These are phyloP conservation scores for Mortierella sp. DNA, from an alignment of 371 early-diverging fungal species.

Conservation along the genomic window DNA sequence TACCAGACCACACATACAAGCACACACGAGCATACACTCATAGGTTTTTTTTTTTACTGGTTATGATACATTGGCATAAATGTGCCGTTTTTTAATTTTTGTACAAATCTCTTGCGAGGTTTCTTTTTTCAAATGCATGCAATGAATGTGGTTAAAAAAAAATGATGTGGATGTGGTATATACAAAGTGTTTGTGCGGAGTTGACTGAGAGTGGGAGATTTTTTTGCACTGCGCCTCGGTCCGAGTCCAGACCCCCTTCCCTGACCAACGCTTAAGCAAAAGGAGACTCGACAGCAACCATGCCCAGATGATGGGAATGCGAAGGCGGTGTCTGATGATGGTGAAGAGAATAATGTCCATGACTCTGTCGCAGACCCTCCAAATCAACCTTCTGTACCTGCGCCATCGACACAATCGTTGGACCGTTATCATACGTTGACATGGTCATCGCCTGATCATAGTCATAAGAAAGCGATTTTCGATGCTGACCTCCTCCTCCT, in stretches of 20 bases:
- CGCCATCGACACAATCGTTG: conserved; percentile 37
- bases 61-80: conserved; percentile 4
- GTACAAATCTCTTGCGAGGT: background rate
- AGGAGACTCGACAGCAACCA: conserved; percentile 39
- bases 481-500: background rate
- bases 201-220: background rate
- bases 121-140: background rate
- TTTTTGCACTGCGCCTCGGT: background rate
- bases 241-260: too few relatives aligned
- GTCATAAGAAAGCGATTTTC: conserved; percentile 10
- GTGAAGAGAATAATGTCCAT: conserved; percentile 22
- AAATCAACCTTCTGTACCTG: conserved; percentile 53
- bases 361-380: conserved; percentile 48
- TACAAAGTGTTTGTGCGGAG: background rate
- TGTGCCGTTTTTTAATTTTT: background rate
- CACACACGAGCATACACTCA: too few relatives aligned
- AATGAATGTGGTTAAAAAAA: background rate
- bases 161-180: background rate
- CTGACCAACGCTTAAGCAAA: conserved; percentile 19
- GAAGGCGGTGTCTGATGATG: background rate
- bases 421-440: conserved; percentile 44
- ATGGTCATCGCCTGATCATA: conserved; percentile 18
- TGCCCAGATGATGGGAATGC: conserved; percentile 34
- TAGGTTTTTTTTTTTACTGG: background rate
- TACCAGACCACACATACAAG: too few relatives aligned